These are phyloP conservation scores for Luzula sylvatica DNA, from an alignment of 176 grass and related monocot genomes.

Conservation along the genomic window DNA sequence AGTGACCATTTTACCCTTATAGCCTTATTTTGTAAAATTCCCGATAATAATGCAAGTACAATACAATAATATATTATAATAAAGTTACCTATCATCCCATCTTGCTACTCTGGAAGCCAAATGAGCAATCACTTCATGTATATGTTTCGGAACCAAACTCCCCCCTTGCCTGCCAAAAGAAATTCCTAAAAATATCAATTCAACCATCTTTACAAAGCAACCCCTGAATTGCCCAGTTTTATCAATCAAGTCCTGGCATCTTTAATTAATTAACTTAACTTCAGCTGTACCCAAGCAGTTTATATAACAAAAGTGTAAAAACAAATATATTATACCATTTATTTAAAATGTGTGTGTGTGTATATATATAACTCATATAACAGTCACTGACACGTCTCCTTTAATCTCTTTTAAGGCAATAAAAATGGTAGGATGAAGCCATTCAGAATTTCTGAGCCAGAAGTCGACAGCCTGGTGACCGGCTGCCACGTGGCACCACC, in stretches of 20 bases:
- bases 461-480: conserved; percentile 29
- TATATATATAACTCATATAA: conserved; percentile 48
- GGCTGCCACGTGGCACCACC: conserved; percentile 45
- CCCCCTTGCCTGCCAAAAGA: conserved; percentile 37
- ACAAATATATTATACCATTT: no score
- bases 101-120: conserved; percentile 38
- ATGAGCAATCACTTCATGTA: conserved; percentile 49
- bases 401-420: conserved; percentile 46
- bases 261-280: conserved; percentile 30
- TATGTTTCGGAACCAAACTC: conserved; percentile 27
- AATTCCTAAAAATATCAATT: conserved; percentile 36
- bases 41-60: no score
- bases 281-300: conserved; percentile 41
- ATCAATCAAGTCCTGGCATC: no score
- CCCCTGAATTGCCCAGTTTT: no score
- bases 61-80: no score
- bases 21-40: no score
- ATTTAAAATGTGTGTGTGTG: no score
- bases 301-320: no score
- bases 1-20: conserved; percentile 69
- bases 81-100: conserved; percentile 44
- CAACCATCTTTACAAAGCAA: no score
- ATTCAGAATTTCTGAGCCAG: conserved; percentile 29
- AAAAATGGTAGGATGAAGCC: conserved; percentile 43
- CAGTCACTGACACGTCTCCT: conserved; percentile 40